Base-by-base conservation (phyloP, 257 asterid species). In the Solanum infundibuliforme region DNA sequence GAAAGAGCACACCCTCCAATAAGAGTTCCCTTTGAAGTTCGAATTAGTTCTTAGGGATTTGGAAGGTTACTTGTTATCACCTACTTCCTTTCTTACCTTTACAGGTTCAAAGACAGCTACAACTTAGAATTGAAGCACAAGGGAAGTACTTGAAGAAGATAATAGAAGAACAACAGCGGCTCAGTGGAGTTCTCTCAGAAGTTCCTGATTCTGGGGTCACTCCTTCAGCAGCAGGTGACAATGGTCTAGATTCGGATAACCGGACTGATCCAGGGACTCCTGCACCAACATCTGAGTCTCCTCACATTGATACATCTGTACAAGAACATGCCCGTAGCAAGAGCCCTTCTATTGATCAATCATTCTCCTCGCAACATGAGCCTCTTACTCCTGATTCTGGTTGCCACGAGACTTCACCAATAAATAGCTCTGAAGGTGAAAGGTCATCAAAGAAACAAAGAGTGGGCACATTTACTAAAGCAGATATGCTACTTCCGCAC, bases 81-180 rank as follows among this genome's bases (percentile, higher is more conserved):
- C 66, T 23, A 14, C 66, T 79, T n/a, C 14, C 5, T 23, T 39
- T 39, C n/a, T 46, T 16, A 79, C 27, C 23, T 35, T 69, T n/a
- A 86, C 91, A 97, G 99, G 99, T 97, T n/a, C 99, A 97, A 88
- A 94, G 98, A 86, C 99, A 96, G 90, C 94, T 97, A 25, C 99
- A 97, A 85, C 86, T 94, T 89, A 93, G 99, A 38, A 97, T 97
- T 71, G 99, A 97, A 94, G 99, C 99, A 89, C 99, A 97, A 88
- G 99, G 99, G 66, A 96, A 96, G 90, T 97, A 97, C 92, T 89
- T 97, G 87, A 96, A 97, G 92, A 97, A 97, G 93, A 97, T 97
- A 83, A 93, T 96, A 8, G 99, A 97, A 93, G 99, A 97, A 87
- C 99, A 96, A 88, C 98, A 96, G 76, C 95, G 98, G 83, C 90